These are phyloP conservation scores for Huntiella moniliformis DNA, from an alignment of 2,329 filamentous ascomycete species.

Conservation along the genomic window DNA sequence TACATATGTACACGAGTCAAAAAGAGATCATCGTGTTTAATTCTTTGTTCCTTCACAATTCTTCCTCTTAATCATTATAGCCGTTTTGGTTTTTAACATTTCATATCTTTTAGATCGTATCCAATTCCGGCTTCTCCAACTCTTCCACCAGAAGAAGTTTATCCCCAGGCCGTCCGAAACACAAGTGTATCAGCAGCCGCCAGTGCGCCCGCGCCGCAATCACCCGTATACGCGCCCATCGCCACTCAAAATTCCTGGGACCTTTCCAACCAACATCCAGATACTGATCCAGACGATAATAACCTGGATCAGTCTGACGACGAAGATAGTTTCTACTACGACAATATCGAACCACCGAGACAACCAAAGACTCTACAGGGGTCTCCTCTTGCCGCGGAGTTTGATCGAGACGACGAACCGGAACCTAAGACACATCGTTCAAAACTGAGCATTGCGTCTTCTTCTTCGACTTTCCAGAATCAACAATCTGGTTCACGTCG, in stretches of 20 bases:
- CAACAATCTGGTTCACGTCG: neutral
- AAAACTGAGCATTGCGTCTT: neutral
- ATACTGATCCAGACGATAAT: neutral
- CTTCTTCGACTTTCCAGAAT: neutral
- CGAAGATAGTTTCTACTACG: constrained; percentile 3
- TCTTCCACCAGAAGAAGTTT: neutral
- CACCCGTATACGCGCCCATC: too few relatives aligned
- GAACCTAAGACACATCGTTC: too few relatives aligned
- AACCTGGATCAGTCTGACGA: neutral
- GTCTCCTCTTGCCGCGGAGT: neutral
- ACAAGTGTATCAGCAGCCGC: constrained; percentile 8
- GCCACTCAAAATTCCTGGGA: too few relatives aligned
- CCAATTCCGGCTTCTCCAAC: too few relatives aligned
- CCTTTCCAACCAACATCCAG: too few relatives aligned
- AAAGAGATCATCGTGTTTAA: too few relatives aligned
- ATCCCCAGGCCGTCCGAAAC: constrained; percentile 3
- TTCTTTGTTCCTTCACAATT: too few relatives aligned
- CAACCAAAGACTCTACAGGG: neutral
- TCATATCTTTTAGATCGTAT: too few relatives aligned
- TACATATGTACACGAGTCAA: neutral
- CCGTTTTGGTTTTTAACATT: too few relatives aligned
- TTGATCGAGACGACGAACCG: too few relatives aligned
- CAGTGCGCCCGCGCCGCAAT: neutral
- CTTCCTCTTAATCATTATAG: too few relatives aligned
- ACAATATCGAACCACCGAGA: neutral